Conservation (phyloP, 441 rosid species). For the Macaranga tanarius region DNA sequence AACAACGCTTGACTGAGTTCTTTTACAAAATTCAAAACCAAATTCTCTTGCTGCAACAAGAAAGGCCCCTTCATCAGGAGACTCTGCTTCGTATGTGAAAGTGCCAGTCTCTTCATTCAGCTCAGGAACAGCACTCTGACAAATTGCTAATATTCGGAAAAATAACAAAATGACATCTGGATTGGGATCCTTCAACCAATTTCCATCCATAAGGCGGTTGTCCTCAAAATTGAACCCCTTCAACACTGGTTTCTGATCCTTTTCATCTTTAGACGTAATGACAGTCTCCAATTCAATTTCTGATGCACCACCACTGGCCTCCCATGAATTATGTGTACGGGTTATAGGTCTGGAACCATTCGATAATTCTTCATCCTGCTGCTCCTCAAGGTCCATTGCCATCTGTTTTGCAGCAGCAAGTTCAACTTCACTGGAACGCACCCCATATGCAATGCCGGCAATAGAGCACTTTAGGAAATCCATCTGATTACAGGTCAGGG, state of each 20-base stretch:
- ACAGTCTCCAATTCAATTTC: conserved; percentile 80
- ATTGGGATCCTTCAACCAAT: conserved; percentile 78
- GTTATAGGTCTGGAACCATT: conserved; percentile 32
- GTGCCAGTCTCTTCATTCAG: conserved; percentile 69
- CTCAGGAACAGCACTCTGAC: conserved; percentile 97
- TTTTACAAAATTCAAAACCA: conserved; percentile 83
- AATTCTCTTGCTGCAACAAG: conserved; percentile 95
- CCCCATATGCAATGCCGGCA: conserved; percentile 83
- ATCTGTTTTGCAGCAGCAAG: conserved; percentile 84
- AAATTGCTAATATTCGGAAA: conserved; percentile 75
- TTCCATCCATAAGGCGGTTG: conserved; percentile 67
- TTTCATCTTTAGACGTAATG: conserved; percentile 43
- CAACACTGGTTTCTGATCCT: conserved; percentile 43
- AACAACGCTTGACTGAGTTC: conserved; percentile 84
- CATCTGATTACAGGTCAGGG: conserved; percentile 98
- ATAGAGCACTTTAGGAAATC: conserved; percentile 97
- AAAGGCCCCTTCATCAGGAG: conserved; percentile 94
- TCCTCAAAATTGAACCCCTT: conserved; percentile 96
- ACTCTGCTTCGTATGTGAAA: conserved; percentile 86
- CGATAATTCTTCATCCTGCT: conserved; percentile 42
- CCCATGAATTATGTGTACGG: conserved; percentile 40
- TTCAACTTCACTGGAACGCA: conserved; percentile 80
- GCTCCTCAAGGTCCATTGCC: conserved; percentile 72
- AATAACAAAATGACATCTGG: conserved; percentile 51
- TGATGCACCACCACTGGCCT: conserved; percentile 33